Conservation (phyloP, 2,329 filamentous ascomycete genomes). For the Phoma sp. region DNA sequence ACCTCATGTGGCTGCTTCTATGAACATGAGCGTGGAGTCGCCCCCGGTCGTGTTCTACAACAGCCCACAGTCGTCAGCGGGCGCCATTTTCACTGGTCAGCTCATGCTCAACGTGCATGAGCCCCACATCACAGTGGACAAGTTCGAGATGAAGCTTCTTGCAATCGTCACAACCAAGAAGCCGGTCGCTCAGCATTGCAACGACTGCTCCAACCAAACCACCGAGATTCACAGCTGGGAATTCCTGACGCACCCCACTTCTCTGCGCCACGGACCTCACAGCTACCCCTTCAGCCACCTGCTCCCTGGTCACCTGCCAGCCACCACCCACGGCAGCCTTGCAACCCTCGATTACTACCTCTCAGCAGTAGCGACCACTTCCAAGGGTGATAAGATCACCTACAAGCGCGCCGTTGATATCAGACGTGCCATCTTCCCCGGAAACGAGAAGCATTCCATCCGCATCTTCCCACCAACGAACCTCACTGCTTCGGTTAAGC, state of each 20-base stretch:
- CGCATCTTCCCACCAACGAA: constrained; percentile 97
- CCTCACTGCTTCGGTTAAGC: constrained; percentile 83
- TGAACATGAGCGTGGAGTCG: constrained; percentile 77
- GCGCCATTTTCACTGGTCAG: constrained; percentile 85
- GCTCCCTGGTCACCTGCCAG: constrained; percentile 84
- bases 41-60: constrained; percentile 88
- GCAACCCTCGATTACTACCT: constrained; percentile 81
- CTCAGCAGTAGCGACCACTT: constrained; percentile 57
- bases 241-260: constrained; percentile 61
- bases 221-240: constrained; percentile 82
- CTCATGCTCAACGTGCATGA: constrained; percentile 77
- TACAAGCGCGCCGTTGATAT: constrained; percentile 75
- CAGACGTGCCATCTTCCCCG: constrained; percentile 79
- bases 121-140: constrained; percentile 69
- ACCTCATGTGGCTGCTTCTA: constrained; percentile 56
- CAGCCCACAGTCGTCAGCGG: constrained; percentile 74
- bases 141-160: constrained; percentile 75
- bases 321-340: constrained; percentile 77
- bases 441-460: constrained; percentile 84
- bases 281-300: constrained; percentile 89
- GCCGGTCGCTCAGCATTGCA: constrained; percentile 80
- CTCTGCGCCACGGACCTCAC: constrained; percentile 64
- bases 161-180: constrained; percentile 79
- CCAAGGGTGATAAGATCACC: constrained; percentile 68
- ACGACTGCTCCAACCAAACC: constrained; percentile 74